These are phyloP conservation scores for Ustulina deusta DNA, from an alignment of 2,329 filamentous ascomycete species.

Conservation along the genomic window DNA sequence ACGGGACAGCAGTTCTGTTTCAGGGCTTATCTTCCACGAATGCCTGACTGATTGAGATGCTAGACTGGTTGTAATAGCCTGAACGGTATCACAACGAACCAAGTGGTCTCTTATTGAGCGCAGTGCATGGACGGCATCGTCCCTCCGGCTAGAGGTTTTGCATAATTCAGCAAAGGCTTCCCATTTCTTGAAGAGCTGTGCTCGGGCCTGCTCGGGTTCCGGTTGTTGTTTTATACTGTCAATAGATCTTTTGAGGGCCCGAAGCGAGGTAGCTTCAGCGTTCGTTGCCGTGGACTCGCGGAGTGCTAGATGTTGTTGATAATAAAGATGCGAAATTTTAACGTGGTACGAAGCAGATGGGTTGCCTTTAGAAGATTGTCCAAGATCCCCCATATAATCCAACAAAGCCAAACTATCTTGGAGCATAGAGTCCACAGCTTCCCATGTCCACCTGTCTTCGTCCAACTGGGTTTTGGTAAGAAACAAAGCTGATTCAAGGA, in stretches of 20 bases:
- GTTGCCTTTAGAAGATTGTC: slow-evolving; percentile 46
- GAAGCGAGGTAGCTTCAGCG: slow-evolving; percentile 61
- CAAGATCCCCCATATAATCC: slow-evolving; percentile 62
- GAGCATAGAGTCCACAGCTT: slow-evolving; percentile 66
- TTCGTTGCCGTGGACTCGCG: slow-evolving; percentile 58
- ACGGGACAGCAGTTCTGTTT: slow-evolving; percentile 66
- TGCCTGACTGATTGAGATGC: slow-evolving; percentile 61
- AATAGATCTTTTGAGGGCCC: slow-evolving; percentile 72
- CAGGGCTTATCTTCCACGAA: slow-evolving; percentile 66
- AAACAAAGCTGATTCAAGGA: slow-evolving; percentile 71
- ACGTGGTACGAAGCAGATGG: slow-evolving; percentile 64
- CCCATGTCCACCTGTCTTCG: slow-evolving; percentile 63
- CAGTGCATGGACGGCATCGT: slow-evolving; percentile 70
- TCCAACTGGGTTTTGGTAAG: slow-evolving; percentile 66
- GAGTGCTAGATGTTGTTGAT: slow-evolving; percentile 68
- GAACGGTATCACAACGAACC: slow-evolving; percentile 68
- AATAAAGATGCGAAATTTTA: slow-evolving; percentile 79
- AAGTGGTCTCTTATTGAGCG: slow-evolving; percentile 71
- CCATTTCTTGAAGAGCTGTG: slow-evolving; percentile 71
- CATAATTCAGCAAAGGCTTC: slow-evolving; percentile 74
- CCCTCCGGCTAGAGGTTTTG: slow-evolving; percentile 62
- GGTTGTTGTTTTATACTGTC: slow-evolving; percentile 69
- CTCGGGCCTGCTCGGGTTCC: slow-evolving; percentile 67
- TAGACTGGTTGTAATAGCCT: slow-evolving; percentile 64
- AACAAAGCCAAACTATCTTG: slow-evolving; percentile 68